Base-by-base conservation (phyloP, 1,139 yeast genomes). In the Scheffersomyces stambukii region DNA sequence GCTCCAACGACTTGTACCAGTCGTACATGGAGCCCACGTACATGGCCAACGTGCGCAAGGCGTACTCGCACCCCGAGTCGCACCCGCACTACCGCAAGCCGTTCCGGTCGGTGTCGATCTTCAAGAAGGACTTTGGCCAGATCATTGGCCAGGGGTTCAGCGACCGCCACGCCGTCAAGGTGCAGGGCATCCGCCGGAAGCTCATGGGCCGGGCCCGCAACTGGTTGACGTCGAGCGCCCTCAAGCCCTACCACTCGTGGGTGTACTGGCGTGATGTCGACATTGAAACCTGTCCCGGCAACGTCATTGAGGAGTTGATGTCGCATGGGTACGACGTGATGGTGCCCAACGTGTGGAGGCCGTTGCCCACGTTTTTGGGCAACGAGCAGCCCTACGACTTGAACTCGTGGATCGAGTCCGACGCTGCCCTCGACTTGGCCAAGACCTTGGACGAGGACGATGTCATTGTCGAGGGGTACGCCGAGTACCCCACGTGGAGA, bases 181-280 rank as follows among this genome's bases (percentile, higher is more conserved):
- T 83, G 13, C 96, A 86, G 57, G 96, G 94, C 10, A 81, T 84
- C 21, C 71, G 96, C 46, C 66, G 96, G 38, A 85, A 83, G 50
- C 59, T 84, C 38, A 84, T 86, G 95, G 95, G 94, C 2, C 66
- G 93, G 35, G 95, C 95, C 3, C 69, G 96, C 53, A 86, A 86
- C 54, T 86, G 94, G 93, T 62, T 86, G 29, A 74, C 89, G 3
- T 70, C 85, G 2, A 72, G 76, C 24, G 88, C 95, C 1, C 60
- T 86, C 38, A 74, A 78, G 46, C 88, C 95, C 1, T 81, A 84
- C 48, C 96, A 86, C 54, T 80, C 93, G 2, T 86, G 95, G 95
- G 95, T 86, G 8, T 82, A 84, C 51, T 86, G 96, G 96, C 70
- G 95, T 56, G 96, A 86, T 53, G 95, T 78, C 3, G 96, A 86